Evolutionary conservation across 495 filamentous ascomycete species (phyloP).

Genomic region (Apodospora peruviana): DNA sequence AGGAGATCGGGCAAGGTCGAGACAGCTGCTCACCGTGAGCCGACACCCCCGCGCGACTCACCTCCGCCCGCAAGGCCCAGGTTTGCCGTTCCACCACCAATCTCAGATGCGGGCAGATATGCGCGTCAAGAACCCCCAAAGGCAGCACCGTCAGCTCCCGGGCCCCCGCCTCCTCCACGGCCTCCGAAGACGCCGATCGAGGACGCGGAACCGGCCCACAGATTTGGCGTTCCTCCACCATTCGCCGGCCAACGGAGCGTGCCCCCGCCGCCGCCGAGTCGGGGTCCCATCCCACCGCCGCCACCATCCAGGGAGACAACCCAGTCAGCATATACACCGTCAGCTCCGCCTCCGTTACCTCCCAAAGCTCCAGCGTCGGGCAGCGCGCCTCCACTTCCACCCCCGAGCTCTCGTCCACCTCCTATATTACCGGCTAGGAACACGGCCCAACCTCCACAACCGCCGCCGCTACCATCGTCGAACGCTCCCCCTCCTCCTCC

Average conservation of each 20-base stretch:
- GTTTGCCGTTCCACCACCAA: conserved; percentile 78
- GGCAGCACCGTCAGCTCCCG: conserved; percentile 54
- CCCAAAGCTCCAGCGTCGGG: conserved; percentile 61
- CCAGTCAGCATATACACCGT: conserved; percentile 24
- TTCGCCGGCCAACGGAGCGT: conserved; percentile 65
- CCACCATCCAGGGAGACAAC: conserved; percentile 53
- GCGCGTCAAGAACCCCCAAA: conserved; percentile 52
- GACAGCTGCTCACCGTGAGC: conserved; percentile 39
- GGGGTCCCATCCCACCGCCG: conserved; percentile 59
- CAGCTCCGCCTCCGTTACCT: conserved; percentile 58
- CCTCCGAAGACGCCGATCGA: conserved; percentile 84
- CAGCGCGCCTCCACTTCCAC: conserved; percentile 57
- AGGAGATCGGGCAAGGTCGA: conserved; percentile 52
- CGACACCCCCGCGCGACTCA: conserved; percentile 53
- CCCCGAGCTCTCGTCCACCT: conserved; percentile 34
- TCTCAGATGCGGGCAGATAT: conserved; percentile 82
- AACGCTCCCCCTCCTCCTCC: conserved; percentile 29
- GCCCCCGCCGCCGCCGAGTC: conserved; percentile 71
- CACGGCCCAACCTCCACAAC: conserved; percentile 41
- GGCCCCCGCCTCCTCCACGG: conserved; percentile 77
- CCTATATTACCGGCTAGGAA: conserved; percentile 33
- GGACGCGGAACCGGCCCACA: conserved; percentile 41
- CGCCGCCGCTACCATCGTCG: conserved; percentile 35
- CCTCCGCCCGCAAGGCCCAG: conserved; percentile 51
- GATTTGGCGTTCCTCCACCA: conserved; percentile 75